Conservation (phyloP, 768 basidiomycete genomes). For the Hygrophoropsis aurantiaca region DNA sequence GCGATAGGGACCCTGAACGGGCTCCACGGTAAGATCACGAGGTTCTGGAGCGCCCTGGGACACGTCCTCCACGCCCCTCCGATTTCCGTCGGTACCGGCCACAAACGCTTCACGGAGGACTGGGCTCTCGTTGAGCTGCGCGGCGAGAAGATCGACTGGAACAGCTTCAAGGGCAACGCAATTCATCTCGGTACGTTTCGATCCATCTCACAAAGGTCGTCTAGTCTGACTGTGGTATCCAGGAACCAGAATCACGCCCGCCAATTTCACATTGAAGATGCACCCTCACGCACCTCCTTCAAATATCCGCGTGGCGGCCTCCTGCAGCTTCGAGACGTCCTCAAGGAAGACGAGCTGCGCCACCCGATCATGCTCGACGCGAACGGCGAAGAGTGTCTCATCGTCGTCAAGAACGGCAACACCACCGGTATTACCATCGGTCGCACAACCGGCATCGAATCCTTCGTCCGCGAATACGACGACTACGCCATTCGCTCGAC, state of each 20-base stretch:
- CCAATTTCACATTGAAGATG: no score
- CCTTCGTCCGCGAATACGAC: conserved; percentile 31
- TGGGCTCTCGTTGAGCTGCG: conserved; percentile 30
- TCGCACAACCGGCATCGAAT: conserved; percentile 30
- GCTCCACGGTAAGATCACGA: no score
- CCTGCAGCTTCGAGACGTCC: conserved; percentile 16
- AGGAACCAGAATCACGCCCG: conserved; percentile 17
- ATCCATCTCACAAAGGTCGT: conserved; percentile 19
- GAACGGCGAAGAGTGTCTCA: conserved; percentile 29
- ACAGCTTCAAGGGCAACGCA: conserved; percentile 32
- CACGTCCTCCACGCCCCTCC: conserved; percentile 28
- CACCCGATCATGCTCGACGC: conserved; percentile 25
- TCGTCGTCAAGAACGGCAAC: conserved; percentile 36
- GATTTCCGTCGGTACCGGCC: conserved; percentile 23
- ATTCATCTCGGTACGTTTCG: conserved; percentile 34
- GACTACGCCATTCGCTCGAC: conserved; percentile 7
- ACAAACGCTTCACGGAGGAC: conserved; percentile 30
- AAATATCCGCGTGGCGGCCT: conserved; percentile 27
- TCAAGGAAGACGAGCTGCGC: conserved; percentile 22
- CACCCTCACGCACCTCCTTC: no score
- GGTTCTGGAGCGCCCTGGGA: conserved; percentile 28
- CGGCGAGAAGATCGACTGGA: conserved; percentile 23
- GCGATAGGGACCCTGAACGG: no score
- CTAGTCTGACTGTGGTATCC: conserved; percentile 17
- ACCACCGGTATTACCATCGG: conserved; percentile 38